Evolutionary conservation across 139 green algal species (phyloP).

Genomic region (Chlorokybus atmophyticus): DNA sequence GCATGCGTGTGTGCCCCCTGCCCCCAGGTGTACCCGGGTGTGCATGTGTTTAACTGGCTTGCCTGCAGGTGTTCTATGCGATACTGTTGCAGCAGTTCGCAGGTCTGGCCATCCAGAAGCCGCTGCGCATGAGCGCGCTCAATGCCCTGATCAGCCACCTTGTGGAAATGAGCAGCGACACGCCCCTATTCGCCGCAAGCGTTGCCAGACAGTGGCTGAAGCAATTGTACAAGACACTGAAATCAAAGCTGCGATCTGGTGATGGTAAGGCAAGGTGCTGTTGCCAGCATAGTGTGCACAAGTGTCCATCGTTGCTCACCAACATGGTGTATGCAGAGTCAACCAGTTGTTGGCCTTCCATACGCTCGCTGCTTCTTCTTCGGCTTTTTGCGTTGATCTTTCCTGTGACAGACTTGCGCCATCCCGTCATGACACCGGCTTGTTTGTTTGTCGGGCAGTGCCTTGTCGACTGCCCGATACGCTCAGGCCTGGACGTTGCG

Average conservation of each 20-base stretch:
- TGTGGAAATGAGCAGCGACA: constrained; percentile 44
- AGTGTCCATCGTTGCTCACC: neutral
- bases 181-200: constrained; percentile 79
- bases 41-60: neutral
- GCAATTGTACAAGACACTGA: constrained; percentile 37
- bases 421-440: constrained; percentile 64
- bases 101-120: constrained; percentile 41
- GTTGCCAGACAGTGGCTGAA: constrained; percentile 59
- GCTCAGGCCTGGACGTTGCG: constrained; percentile 20
- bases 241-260: constrained; percentile 3
- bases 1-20: too few species aligned
- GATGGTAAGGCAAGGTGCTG: too few species aligned
- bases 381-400: constrained; percentile 71
- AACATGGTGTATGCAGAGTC: neutral
- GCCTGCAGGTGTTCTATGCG: constrained; percentile 55
- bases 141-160: constrained; percentile 54
- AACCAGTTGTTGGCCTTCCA: constrained; percentile 17
- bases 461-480: constrained; percentile 39
- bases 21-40: constrained; percentile 38
- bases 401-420: constrained; percentile 59
- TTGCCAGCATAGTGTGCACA: too few species aligned
- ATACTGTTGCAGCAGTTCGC: constrained; percentile 85
- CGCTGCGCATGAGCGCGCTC: constrained; percentile 41
- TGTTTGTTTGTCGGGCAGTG: constrained; percentile 40
- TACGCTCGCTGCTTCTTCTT: constrained; percentile 59